A percentile compares a stretch with the other conserved stretches of the same genome.
Evolutionary conservation across 306 rosid genomes (phyloP).

Genomic region (Cicer arietinum): DNA sequence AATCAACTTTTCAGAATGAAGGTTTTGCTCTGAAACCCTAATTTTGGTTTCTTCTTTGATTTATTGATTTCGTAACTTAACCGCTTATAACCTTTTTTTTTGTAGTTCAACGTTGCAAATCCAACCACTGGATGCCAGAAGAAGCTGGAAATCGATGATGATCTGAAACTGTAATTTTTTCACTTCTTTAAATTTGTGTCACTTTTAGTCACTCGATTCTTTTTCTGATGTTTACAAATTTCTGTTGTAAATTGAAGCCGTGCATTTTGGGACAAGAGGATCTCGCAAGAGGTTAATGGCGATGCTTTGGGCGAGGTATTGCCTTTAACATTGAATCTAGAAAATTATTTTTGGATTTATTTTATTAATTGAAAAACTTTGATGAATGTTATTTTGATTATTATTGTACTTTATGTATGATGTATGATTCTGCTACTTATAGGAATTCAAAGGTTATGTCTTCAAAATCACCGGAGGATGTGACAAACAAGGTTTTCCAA

Average conservation of each 20-base stretch:
- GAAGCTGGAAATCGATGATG: constrained; percentile 53
- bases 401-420: background rate
- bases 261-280: constrained; percentile 54
- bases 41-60: background rate
- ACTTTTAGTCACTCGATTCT: background rate
- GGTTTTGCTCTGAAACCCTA: constrained; percentile 42
- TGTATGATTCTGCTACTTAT: background rate
- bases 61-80: constrained; percentile 5
- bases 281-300: constrained; percentile 50
- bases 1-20: constrained; percentile 41
- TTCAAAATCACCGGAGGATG: constrained; percentile 52
- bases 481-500: constrained; percentile 52
- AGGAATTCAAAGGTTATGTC: constrained; percentile 51
- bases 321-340: background rate
- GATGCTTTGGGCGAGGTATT: constrained; percentile 54
- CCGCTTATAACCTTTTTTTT: background rate
- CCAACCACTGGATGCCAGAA: constrained; percentile 56
- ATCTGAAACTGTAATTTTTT: constrained; percentile 43
- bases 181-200: background rate
- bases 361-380: background rate
- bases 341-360: background rate
- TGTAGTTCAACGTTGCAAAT: constrained; percentile 53
- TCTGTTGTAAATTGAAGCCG: constrained; percentile 34
- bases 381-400: background rate
- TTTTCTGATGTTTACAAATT: background rate